phyloP scores from a whole-genome alignment of 2,329 filamentous ascomycete species.

The Colletotrichum salicis region DNA sequence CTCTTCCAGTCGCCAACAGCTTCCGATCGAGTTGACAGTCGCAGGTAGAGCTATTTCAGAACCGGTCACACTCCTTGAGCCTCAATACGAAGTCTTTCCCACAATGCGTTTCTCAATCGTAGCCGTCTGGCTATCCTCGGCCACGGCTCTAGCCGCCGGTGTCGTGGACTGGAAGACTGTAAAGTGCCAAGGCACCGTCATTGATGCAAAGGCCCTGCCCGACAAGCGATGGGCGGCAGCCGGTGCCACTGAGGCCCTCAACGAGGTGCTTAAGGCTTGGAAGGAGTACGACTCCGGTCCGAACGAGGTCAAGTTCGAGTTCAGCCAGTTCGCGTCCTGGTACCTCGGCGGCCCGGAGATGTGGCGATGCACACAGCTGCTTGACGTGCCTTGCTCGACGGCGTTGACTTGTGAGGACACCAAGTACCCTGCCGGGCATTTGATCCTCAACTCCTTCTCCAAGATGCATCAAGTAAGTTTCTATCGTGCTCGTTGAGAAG shows the following conservation, averaged over 20 bases:
- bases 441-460: slow-evolving; percentile 24
- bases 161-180: not conserved
- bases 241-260: slow-evolving; percentile 1
- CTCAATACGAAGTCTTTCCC: not conserved
- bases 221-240: slow-evolving; percentile 18
- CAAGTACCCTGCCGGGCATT: slow-evolving; percentile 10
- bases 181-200: not conserved
- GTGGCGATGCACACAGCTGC: slow-evolving; percentile 16
- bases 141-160: no score
- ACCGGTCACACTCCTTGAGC: no score
- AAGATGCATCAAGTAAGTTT: slow-evolving; percentile 14
- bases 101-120: no score
- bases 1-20: no score
- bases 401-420: slow-evolving; percentile 2
- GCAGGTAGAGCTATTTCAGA: no score
- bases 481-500: not conserved
- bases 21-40: no score
- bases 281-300: not conserved
- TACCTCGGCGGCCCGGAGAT: slow-evolving; percentile 12
- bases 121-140: no score
- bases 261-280: not conserved
- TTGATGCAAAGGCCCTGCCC: slow-evolving; percentile 5
- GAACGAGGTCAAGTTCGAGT: slow-evolving; percentile 20
- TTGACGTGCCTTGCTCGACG: slow-evolving; percentile 21
- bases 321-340: slow-evolving; percentile 20